phyloP scores from a whole-genome alignment of 2,329 filamentous ascomycete species.

The Proliferodiscus dingleyae region DNA sequence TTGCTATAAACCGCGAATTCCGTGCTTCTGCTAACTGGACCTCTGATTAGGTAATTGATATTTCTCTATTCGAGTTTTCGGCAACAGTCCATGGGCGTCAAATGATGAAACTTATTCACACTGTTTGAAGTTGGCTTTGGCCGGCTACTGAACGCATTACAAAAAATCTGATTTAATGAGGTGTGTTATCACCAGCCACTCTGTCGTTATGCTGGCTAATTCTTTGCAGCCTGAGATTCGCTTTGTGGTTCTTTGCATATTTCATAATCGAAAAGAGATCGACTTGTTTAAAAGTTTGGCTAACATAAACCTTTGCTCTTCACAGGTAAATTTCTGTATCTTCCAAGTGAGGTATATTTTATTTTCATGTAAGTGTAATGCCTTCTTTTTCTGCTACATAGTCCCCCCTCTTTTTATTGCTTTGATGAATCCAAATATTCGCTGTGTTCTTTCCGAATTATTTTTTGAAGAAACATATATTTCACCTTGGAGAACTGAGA shows the following conservation, averaged over 20 bases:
- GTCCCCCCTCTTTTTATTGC: slow-evolving; percentile 6
- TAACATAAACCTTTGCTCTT: no score
- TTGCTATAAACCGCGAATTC: slow-evolving; percentile 10
- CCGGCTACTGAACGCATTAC: slow-evolving; percentile 33
- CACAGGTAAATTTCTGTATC: no score
- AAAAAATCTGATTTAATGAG: slow-evolving; percentile 44
- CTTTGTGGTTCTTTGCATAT: slow-evolving; percentile 25
- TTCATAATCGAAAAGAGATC: not conserved
- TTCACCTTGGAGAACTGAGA: slow-evolving; percentile 38
- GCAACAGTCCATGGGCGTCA: slow-evolving; percentile 25
- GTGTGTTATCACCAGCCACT: slow-evolving; percentile 23
- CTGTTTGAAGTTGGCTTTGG: slow-evolving; percentile 36
- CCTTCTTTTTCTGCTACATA: not conserved
- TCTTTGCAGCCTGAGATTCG: slow-evolving; percentile 29
- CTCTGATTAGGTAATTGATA: slow-evolving; percentile 15
- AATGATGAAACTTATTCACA: slow-evolving; percentile 41
- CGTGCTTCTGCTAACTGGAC: slow-evolving; percentile 17
- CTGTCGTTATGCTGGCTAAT: slow-evolving; percentile 13
- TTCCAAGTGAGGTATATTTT: no score
- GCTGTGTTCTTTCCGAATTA: slow-evolving; percentile 33
- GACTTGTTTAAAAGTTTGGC: not conserved
- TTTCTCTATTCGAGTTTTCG: slow-evolving; percentile 9
- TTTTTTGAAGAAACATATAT: slow-evolving; percentile 33
- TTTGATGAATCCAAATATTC: slow-evolving; percentile 34
- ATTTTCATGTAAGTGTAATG: slow-evolving; percentile 14